phyloP scores from a whole-genome alignment of 805 yeast species.

The Clavispora santaluciae region DNA sequence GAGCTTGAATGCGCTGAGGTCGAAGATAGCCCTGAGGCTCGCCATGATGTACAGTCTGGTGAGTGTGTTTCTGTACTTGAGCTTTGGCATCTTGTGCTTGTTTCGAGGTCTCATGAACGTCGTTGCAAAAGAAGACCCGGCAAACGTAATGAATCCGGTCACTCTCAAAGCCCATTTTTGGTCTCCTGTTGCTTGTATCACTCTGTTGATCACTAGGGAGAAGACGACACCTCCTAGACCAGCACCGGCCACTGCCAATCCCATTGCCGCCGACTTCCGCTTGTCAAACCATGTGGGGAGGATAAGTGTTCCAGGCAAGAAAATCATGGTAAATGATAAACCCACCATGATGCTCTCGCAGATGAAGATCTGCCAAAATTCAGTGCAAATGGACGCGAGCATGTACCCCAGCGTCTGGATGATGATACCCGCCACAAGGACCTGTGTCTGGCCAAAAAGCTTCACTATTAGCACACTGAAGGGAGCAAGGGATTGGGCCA shows the following conservation, averaged over 20 bases:
- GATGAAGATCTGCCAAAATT: constrained; percentile 60
- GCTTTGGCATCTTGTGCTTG: constrained; percentile 8
- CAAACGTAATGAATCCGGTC: constrained; percentile 30
- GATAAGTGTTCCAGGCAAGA: constrained; percentile 55
- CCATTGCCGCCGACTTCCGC: constrained; percentile 53
- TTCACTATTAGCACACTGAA: constrained; percentile 33
- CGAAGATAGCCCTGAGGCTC: constrained; percentile 33
- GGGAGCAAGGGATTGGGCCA: constrained; percentile 62
- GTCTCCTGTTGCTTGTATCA: constrained; percentile 38
- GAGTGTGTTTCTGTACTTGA: constrained; percentile 20
- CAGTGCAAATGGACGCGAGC: constrained; percentile 54
- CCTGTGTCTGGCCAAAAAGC: constrained; percentile 45
- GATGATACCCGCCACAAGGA: constrained; percentile 46
- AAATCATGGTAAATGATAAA: constrained; percentile 47
- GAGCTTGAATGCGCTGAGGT: constrained; percentile 22
- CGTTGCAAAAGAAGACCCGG: constrained; percentile 32
- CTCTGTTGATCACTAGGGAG: constrained; percentile 37
- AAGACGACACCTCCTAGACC: constrained; percentile 49
- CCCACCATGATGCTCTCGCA: constrained; percentile 68
- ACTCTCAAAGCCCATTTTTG: constrained; percentile 42
- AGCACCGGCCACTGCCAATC: constrained; percentile 45
- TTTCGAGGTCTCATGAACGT: constrained; percentile 44
- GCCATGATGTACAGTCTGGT: constrained; percentile 15
- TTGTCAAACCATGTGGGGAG: constrained; percentile 70
- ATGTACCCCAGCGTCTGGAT: constrained; percentile 52